Percentiles rank a stretch among this genome's conserved stretches.
These are phyloP conservation scores for Fusarium brevicatenulatum DNA, from an alignment of 2,329 filamentous ascomycete genomes.

Conservation along the genomic window DNA sequence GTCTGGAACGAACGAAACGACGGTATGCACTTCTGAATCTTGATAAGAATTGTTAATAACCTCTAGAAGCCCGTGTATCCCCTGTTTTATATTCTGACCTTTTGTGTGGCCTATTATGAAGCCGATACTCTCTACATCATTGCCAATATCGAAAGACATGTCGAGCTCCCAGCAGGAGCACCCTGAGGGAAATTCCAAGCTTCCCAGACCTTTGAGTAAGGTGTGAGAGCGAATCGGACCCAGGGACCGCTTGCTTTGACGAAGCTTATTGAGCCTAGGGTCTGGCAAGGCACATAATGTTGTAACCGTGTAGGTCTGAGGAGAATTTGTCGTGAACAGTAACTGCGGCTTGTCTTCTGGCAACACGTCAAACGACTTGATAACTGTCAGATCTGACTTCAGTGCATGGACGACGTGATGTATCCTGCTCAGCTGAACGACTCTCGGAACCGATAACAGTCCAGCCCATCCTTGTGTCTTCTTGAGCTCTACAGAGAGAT, in stretches of 20 bases:
- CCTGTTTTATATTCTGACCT: no score
- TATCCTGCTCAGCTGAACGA: background rate
- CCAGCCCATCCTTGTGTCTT: background rate
- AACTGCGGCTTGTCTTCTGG: background rate
- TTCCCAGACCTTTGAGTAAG: background rate
- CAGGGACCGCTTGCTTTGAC: background rate
- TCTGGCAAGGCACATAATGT: background rate
- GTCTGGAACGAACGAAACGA: background rate
- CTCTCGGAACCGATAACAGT: background rate
- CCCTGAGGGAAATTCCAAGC: background rate
- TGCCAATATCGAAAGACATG: background rate
- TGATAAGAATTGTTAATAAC: rapidly evolving
- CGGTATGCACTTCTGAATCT: background rate
- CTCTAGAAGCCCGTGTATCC: no score
- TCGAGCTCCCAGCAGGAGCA: background rate
- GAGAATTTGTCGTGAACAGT: rapidly evolving
- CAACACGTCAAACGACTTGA: background rate
- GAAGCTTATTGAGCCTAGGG: background rate
- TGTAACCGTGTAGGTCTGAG: background rate
- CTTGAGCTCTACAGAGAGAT: background rate
- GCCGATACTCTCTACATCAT: background rate
- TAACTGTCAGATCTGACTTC: background rate
- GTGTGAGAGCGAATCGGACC: no score
- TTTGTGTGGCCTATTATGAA: background rate
- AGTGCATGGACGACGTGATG: background rate